These are phyloP conservation scores for Phytophthora pinifolia DNA, from an alignment of 352 stramenopile genomes.

Conservation along the genomic window DNA sequence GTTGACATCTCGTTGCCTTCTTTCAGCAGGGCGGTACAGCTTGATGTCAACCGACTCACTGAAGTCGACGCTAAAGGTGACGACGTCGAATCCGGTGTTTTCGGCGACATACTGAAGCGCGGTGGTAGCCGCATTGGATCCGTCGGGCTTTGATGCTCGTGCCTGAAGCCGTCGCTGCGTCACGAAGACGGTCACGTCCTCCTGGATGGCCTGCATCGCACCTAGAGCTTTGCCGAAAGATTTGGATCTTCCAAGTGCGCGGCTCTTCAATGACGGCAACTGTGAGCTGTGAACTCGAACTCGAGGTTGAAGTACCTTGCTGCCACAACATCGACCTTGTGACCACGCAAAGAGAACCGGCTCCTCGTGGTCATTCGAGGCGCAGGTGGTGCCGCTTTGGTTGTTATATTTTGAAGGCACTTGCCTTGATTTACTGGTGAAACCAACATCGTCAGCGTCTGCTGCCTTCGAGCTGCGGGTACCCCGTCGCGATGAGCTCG, in stretches of 20 bases:
- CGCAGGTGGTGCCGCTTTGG: no score
- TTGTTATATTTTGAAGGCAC: constrained; percentile 20
- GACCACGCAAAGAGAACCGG: no score
- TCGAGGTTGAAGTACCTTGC: neutral
- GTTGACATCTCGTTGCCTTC: neutral
- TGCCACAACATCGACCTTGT: neutral
- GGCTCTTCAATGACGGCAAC: constrained; percentile 21
- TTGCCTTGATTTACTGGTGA: neutral
- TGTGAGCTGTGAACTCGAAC: neutral
- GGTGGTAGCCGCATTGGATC: neutral
- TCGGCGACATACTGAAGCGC: constrained; percentile 47
- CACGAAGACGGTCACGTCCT: constrained; percentile 37
- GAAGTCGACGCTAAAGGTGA: constrained; percentile 52
- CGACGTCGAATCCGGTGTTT: constrained; percentile 38
- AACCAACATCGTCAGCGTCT: constrained; percentile 11
- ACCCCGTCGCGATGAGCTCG: constrained; percentile 57
- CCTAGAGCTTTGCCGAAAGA: neutral
- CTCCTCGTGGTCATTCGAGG: no score
- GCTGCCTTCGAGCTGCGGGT: neutral
- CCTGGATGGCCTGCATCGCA: constrained; percentile 24
- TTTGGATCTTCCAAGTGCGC: constrained; percentile 4
- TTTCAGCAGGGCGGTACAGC: constrained; percentile 22
- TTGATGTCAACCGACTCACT: constrained; percentile 37
- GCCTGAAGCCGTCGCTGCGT: constrained; percentile 23
- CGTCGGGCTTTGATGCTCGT: neutral